Conservation (phyloP, 2,329 filamentous ascomycete species). For the Apiospora phragmitis region DNA sequence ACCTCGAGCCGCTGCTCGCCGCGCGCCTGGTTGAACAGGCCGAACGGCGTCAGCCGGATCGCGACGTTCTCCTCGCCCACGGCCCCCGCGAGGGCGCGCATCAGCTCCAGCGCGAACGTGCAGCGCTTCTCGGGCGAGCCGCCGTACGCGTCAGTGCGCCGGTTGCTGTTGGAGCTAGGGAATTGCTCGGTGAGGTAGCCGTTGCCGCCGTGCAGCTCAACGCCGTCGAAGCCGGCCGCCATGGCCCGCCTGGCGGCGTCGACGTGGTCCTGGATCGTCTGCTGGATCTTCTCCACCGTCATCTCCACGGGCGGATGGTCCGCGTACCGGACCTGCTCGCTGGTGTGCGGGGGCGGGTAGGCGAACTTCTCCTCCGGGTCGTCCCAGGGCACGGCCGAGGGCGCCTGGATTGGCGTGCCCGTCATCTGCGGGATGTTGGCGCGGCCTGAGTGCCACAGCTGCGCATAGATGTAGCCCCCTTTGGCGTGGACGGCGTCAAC, state of each 20-base stretch:
- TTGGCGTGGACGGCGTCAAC: slow-evolving; percentile 61
- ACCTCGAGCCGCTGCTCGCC: slow-evolving; percentile 46
- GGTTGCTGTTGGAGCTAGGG: slow-evolving; percentile 27
- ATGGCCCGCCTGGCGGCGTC: slow-evolving; percentile 24
- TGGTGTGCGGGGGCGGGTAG: slow-evolving; percentile 19
- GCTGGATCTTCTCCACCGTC: slow-evolving; percentile 30
- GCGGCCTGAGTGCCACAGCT: slow-evolving; percentile 63
- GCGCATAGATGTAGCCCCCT: slow-evolving; percentile 56
- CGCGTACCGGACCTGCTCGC: slow-evolving; percentile 15
- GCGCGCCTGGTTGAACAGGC: slow-evolving; percentile 46
- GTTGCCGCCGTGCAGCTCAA: slow-evolving; percentile 35
- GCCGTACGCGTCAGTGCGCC: slow-evolving; percentile 32
- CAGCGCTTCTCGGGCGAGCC: slow-evolving; percentile 31
- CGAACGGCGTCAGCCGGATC: slow-evolving; percentile 38
- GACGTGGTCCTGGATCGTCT: slow-evolving; percentile 27
- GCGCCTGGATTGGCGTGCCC: slow-evolving; percentile 15
- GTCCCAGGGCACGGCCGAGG: slow-evolving; percentile 19
- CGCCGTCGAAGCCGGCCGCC: slow-evolving; percentile 50
- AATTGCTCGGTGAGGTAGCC: slow-evolving; percentile 25
- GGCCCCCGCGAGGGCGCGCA: slow-evolving; percentile 28
- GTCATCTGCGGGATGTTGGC: slow-evolving; percentile 23
- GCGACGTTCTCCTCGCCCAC: slow-evolving; percentile 30
- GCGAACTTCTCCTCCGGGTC: slow-evolving; percentile 21
- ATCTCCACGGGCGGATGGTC: slow-evolving; percentile 41
- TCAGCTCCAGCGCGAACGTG: slow-evolving; percentile 32